Evolutionary conservation across 495 filamentous ascomycete species (phyloP), one percentile per base, ranked within the genome.

Genomic region (Pyrenula massariospora): DNA sequence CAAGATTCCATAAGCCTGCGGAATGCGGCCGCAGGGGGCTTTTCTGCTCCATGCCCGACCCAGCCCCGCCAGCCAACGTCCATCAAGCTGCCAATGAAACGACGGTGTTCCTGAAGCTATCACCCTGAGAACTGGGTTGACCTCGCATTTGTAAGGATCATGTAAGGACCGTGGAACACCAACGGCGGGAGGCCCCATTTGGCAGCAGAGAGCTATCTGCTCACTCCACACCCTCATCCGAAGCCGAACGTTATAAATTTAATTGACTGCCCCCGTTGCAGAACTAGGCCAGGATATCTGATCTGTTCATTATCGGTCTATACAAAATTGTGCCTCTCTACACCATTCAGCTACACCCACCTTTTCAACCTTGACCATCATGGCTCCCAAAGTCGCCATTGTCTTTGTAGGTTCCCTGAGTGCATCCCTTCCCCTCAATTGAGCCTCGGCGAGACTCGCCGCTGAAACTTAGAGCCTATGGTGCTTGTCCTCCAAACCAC

Each of bases 341-440:
- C 53, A 36, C 25, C 50, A 54, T 23, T 54, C 56, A 24, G 23
- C 25, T 58, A 53, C 53, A 56, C 47, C n/a, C n/a, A n/a, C n/a
- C n/a, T n/a, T 20, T 47, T 22, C 22, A 15, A 42, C 22, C 22
- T 66, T 53, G 25, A n/a, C 70, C 78, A 80, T 59, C 65, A 95
- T 94, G 90, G 89, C 89, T 76, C 89, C 89, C 71, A 92, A 89
- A 75, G 77, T 96, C 65, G 91, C 91, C 58, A 94, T 96, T 69
- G 80, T 96, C 70, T 91, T 80, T 64, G 88, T 92, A 82, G 62
- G 24, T 59, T 42, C 12, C 54, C 2, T 47, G 15, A 42, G 5
- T 42, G 31, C 8, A 42, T 42, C 31, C 31, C n/a, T n/a, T n/a
- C n/a, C n/a, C n/a, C 31, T 42, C 31, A 15, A 42, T 31, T 21